Evolutionary conservation across 1,284 basidiomycete genomes (phyloP).

Genomic region (Pascua sp.): DNA sequence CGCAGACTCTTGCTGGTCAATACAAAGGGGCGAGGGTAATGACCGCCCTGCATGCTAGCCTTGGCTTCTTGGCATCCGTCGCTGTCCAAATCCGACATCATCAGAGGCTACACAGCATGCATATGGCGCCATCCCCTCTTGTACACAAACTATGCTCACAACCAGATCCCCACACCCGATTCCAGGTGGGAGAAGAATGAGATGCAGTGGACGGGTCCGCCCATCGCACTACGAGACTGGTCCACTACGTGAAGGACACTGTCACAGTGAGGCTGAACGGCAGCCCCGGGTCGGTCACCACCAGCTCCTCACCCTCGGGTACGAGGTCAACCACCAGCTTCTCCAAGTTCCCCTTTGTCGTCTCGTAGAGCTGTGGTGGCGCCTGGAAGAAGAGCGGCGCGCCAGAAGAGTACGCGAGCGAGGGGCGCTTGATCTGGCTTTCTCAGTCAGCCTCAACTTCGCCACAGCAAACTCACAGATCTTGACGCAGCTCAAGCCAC

Average conservation of each 20-base stretch:
- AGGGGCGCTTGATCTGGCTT: conserved; percentile 94
- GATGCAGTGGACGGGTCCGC: too few relatives aligned
- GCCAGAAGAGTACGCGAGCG: conserved; percentile 61
- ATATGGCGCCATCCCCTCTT: too few relatives aligned
- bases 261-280: conserved; percentile 79
- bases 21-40: too few relatives aligned
- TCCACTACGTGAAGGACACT: conserved; percentile 47
- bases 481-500: conserved; percentile 73
- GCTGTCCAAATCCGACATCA: too few relatives aligned
- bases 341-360: conserved; percentile 81
- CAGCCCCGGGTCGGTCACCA: conserved; percentile 79
- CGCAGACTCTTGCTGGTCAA: too few relatives aligned
- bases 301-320: conserved; percentile 68
- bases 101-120: too few relatives aligned
- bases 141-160: too few relatives aligned
- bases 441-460: not conserved
- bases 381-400: conserved; percentile 86
- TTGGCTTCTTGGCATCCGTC: too few relatives aligned
- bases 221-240: too few relatives aligned
- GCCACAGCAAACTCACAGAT: conserved; percentile 62
- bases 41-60: too few relatives aligned
- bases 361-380: conserved; percentile 80
- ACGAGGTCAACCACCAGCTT: conserved; percentile 81
- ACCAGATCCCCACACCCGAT: too few relatives aligned
- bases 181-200: too few relatives aligned